These are phyloP conservation scores for Esteya vermicola DNA, from an alignment of 2,329 filamentous ascomycete species.

Conservation along the genomic window DNA sequence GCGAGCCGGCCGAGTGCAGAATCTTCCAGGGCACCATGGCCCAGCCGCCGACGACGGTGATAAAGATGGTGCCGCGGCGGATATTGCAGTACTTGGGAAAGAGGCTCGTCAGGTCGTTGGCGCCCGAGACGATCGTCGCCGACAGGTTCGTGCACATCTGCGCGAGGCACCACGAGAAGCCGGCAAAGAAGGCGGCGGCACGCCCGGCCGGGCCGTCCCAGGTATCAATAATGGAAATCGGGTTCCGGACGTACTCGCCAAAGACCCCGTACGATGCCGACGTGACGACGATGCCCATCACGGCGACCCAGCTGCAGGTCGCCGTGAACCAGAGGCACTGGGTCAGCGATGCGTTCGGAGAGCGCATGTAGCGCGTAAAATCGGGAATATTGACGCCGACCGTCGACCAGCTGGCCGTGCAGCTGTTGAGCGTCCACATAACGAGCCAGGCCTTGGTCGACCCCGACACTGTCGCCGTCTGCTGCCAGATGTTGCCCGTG, in stretches of 20 bases:
- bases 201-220: conserved; percentile 8
- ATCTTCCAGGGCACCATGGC: conserved; percentile 12
- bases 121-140: conserved; percentile 21
- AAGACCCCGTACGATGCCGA: conserved; percentile 25
- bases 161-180: conserved; percentile 9
- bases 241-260: conserved; percentile 15
- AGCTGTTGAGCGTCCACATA: conserved; percentile 13
- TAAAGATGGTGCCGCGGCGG: conserved; percentile 15
- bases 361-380: conserved; percentile 24
- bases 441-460: conserved; percentile 13
- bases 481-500: conserved; percentile 2
- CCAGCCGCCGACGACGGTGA: conserved; percentile 13
- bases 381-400: conserved; percentile 33
- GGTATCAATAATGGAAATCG: conserved; percentile 7
- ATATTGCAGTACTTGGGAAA: conserved; percentile 22
- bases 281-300: conserved; percentile 24
- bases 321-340: conserved; percentile 19
- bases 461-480: neutral
- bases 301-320: conserved; percentile 20
- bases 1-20: conserved; percentile 8
- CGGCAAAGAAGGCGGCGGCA: conserved; percentile 12
- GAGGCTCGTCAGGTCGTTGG: conserved; percentile 19
- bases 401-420: conserved; percentile 12
- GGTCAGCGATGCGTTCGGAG: conserved; percentile 21
- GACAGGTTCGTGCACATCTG: conserved; percentile 11